Conservation (phyloP, 805 yeast genomes). For the Candida suzukii region DNA sequence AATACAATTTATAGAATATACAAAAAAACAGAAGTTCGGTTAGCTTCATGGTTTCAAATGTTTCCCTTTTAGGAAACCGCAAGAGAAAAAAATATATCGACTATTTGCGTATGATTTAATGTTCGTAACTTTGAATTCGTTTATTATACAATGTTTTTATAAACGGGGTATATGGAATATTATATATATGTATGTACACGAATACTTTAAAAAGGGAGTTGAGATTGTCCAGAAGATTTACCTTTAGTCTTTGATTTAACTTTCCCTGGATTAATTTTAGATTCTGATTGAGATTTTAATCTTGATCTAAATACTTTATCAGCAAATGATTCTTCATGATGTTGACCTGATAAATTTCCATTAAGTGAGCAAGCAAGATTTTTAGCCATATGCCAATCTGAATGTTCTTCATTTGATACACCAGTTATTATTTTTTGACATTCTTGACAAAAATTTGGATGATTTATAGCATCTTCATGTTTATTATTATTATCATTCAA, state of each 20-base stretch:
- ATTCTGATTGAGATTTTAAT: too few species aligned
- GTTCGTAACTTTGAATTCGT: too few species aligned
- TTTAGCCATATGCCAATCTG: slow-evolving; percentile 5
- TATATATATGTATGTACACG: too few species aligned
- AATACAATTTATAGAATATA: too few species aligned
- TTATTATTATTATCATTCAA: too few species aligned
- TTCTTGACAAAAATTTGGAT: neutral
- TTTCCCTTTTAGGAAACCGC: neutral
- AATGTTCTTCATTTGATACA: neutral
- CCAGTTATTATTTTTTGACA: neutral
- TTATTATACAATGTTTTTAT: too few species aligned
- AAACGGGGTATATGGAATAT: too few species aligned
- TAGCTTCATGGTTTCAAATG: too few species aligned
- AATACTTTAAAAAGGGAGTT: too few species aligned
- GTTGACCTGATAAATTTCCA: neutral
- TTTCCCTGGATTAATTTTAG: neutral
- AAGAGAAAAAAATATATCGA: neutral
- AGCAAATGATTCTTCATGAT: neutral
- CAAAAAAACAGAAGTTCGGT: too few species aligned
- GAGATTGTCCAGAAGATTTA: too few species aligned
- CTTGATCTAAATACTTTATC: neutral
- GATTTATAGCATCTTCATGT: too few species aligned
- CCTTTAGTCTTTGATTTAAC: neutral
- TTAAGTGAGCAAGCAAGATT: neutral
- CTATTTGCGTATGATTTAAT: neutral